Evolutionary conservation across 305 asterid species (phyloP), one percentile per base, ranked within the genome.

Genomic region (Lippia alba): DNA sequence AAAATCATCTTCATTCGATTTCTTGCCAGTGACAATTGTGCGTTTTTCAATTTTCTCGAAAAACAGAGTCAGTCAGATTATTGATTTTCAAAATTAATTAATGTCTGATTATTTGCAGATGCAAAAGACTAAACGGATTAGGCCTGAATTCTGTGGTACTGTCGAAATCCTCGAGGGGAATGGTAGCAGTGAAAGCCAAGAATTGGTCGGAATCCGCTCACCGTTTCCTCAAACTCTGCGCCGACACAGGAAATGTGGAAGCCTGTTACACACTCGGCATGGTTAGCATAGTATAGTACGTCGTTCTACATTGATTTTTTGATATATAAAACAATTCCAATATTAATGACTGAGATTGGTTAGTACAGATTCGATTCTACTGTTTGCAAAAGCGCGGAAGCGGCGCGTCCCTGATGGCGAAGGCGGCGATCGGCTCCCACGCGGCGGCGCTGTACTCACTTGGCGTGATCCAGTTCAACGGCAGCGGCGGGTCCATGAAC

Each of bases 121-220:
- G 97, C 82, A 93, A 81, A 58, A 85, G 94, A 53, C 57, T 93
- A 1, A 86, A 88, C 4, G 89, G 83, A 67, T 80, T 93, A 77
- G 92, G 89, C 4, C 74, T 84, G 2, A 76, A 77, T 60, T 79
- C 96, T 6, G 51, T 74, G 45, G 98, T 86, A 1, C 64, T 93
- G 53, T 74, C 87, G 15, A 86, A 78, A 70, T 89, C 96, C 0
- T 85, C 94, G 17, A 82, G 55, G 56, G 75, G 73, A 67, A 76
- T 83, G 81, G 56, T 91, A 3, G 78, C 91, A 0, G 75, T 93
- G 1, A 87, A 83, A 74, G 94, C 96, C 1, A 64, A 63, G 2
- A 85, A 80, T 55, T 89, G 98, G 98, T 89, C 97, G 20, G 96
- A 86, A 46, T 82, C 89, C 11, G 83, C 90, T 75, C 97, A 93